Evolutionary conservation across 176 grass and related monocot species (phyloP), one percentile per base, ranked within the genome.

Genomic region (Rhynchospora tenuis): DNA sequence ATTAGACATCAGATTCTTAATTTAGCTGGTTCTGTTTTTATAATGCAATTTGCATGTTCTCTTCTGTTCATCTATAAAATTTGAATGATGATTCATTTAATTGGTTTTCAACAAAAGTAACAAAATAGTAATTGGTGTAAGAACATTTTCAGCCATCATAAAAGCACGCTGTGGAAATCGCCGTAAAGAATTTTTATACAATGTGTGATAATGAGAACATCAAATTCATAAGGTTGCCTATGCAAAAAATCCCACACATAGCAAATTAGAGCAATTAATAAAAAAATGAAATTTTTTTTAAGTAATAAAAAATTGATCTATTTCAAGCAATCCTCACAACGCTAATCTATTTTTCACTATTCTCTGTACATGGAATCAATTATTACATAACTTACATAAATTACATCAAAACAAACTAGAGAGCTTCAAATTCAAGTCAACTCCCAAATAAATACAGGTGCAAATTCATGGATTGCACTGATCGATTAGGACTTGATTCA

Each of bases 301-400:
- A 24, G 2, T 60, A 60, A 61, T 7, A 61, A 24, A 23, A 61
- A 26, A 60, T 2, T 60, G 8, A 61, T 61, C 20, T 26, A 61
- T 61, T 20, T 26, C 2, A 61, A 61, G 2, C 22, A 76, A 76
- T 52, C 72, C 6, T 76, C 47, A 54, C 11, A 69, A 24, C 22
- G 51, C 71, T 74, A 27, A 7, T 74, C 70, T 27, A 3, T 52
- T 74, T 52, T 60, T 79, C 55, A 58, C 4, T 81, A 64, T 81
- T 81, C 33, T 66, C 60, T 82, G 62, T 82, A 82, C 80, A 82
- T 48, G 43, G 79, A 28, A 60, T 47, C 51, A 82, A 50, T 82
- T 82, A 65, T 66, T 66, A 66, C 60, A 82, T 82, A 65, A 43
- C 79, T 82, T 82, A 82, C 59, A 82, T 3, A 7, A 82, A 82